Evolutionary conservation across 2,329 filamentous ascomycete species (phyloP).

Genomic region (Cladosporium sphaerospermum): DNA sequence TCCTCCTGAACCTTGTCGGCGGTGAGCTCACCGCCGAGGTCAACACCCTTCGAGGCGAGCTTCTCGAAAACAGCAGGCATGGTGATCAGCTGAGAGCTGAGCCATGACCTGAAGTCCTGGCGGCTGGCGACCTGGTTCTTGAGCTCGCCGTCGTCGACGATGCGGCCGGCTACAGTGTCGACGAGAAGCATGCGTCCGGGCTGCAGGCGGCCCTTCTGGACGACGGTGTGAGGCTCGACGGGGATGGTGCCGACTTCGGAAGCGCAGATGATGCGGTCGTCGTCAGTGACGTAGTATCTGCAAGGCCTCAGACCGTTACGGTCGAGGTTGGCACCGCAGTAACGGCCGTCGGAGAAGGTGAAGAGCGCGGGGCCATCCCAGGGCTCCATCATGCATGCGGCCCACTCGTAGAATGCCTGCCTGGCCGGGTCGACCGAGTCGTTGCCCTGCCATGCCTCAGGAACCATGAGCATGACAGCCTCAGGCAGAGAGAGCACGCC

Average conservation of each 20-base stretch:
- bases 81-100: constrained; percentile 77
- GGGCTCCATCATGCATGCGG: constrained; percentile 96
- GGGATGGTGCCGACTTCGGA: constrained; percentile 92
- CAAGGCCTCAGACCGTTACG: constrained; percentile 92
- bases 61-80: constrained; percentile 67
- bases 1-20: constrained; percentile 73
- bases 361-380: constrained; percentile 97
- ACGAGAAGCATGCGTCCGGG: constrained; percentile 95
- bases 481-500: constrained; percentile 91
- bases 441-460: constrained; percentile 96
- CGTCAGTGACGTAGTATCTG: constrained; percentile 93
- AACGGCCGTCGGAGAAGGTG: constrained; percentile 92
- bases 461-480: constrained; percentile 97
- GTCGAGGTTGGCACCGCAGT: constrained; percentile 94
- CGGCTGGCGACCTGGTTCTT: constrained; percentile 83
- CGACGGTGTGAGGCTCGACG: constrained; percentile 81
- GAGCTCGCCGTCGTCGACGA: constrained; percentile 89
- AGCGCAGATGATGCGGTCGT: constrained; percentile 94
- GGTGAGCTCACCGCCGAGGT: constrained; percentile 63
- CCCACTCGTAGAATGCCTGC: constrained; percentile 97
- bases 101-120: constrained; percentile 81
- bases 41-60: constrained; percentile 51
- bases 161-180: constrained; percentile 81
- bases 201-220: constrained; percentile 89
- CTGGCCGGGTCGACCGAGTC: constrained; percentile 87